Evolutionary conservation across 2,329 filamentous ascomycete genomes (phyloP).

Genomic region (Penicillium palitans): DNA sequence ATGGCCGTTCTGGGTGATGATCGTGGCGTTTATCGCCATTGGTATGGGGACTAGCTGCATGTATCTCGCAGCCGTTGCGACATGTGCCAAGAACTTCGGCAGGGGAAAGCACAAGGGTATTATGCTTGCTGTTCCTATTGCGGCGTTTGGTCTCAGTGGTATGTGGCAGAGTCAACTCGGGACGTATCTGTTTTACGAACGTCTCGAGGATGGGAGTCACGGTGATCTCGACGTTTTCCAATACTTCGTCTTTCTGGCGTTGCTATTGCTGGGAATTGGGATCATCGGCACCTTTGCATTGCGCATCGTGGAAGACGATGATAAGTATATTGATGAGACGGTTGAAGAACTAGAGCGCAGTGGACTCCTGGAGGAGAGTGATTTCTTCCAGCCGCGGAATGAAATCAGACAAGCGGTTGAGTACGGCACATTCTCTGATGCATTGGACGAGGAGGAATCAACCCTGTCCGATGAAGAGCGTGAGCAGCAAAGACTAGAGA

Average conservation of each 20-base stretch:
- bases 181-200: constrained; percentile 73
- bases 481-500: constrained; percentile 41
- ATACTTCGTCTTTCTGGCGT: constrained; percentile 82
- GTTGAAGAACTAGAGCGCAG: constrained; percentile 89
- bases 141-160: constrained; percentile 86
- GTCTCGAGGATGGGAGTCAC: constrained; percentile 59
- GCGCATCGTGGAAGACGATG: constrained; percentile 77
- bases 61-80: constrained; percentile 89
- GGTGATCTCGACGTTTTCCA: constrained; percentile 72
- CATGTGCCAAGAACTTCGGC: constrained; percentile 97
- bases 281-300: constrained; percentile 72
- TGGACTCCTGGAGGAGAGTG: constrained; percentile 70
- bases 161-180: constrained; percentile 95
- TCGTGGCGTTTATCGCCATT: constrained; percentile 78
- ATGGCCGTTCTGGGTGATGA: constrained; percentile 79
- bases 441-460: constrained; percentile 37
- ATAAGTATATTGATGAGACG: constrained; percentile 81
- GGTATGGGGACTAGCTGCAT: constrained; percentile 83
- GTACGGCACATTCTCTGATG: constrained; percentile 45
- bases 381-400: constrained; percentile 63
- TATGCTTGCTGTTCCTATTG: constrained; percentile 86
- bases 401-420: constrained; percentile 42
- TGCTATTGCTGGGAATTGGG: constrained; percentile 70
- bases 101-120: constrained; percentile 83
- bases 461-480: constrained; percentile 45